Conservation (phyloP, 2,329 filamentous ascomycete species). For the Cyanodermella asteris region DNA sequence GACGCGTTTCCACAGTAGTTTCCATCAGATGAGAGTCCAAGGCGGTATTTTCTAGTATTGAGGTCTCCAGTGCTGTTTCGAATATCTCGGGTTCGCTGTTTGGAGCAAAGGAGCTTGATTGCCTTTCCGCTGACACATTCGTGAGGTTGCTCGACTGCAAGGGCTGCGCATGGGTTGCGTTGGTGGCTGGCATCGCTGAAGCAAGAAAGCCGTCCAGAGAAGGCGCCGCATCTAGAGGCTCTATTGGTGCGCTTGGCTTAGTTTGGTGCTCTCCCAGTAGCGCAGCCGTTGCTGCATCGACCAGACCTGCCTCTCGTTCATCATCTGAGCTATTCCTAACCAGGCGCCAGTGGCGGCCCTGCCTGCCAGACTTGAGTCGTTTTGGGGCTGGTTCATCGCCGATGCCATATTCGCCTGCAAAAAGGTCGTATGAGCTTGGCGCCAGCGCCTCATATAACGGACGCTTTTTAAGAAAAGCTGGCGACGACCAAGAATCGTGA, state of each 20-base stretch:
- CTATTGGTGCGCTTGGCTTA: neutral
- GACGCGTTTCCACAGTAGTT: too few species aligned
- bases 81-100: too few species aligned
- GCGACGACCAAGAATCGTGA: constrained; percentile 45
- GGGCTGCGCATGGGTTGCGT: too few species aligned
- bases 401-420: constrained; percentile 43
- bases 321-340: too few species aligned
- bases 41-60: too few species aligned
- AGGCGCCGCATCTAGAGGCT: neutral
- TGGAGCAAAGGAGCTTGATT: too few species aligned
- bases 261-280: constrained; percentile 1
- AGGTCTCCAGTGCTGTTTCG: too few species aligned
- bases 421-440: constrained; percentile 42
- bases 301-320: constrained; percentile 1
- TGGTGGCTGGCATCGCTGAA: neutral
- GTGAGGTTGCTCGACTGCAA: too few species aligned
- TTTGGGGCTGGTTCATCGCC: constrained; percentile 15
- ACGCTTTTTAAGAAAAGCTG: constrained; percentile 55
- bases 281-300: constrained; percentile 11
- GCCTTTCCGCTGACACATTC: too few species aligned
- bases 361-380: constrained; percentile 1
- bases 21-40: too few species aligned
- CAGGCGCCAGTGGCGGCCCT: too few species aligned
- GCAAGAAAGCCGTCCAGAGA: neutral
- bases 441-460: constrained; percentile 43